Evolutionary conservation across 345 rosid species (phyloP).

Genomic region (Mercurialis annua): DNA sequence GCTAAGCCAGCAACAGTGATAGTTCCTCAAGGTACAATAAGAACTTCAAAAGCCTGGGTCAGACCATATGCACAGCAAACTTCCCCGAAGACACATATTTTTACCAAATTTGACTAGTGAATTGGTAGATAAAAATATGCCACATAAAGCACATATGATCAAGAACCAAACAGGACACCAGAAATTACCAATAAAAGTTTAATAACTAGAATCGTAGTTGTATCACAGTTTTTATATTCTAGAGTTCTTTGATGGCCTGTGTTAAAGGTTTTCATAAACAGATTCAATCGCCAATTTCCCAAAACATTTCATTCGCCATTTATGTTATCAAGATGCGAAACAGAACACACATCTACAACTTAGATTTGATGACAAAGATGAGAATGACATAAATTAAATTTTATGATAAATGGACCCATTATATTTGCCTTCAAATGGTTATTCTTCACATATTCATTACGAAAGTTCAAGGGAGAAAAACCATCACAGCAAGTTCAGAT

Average conservation of each 20-base stretch:
- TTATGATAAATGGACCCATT: background rate
- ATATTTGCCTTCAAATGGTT: slow-evolving; percentile 1
- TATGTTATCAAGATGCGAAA: background rate
- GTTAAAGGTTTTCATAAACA: background rate
- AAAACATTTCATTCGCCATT: background rate
- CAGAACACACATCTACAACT: background rate
- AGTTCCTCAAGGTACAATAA: background rate
- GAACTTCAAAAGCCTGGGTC: background rate
- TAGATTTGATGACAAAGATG: background rate
- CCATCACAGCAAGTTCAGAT: slow-evolving; percentile 11
- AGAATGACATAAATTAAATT: background rate
- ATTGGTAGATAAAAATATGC: background rate
- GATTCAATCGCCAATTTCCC: background rate
- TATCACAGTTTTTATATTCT: background rate
- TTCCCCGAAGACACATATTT: background rate
- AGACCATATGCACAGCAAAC: background rate
- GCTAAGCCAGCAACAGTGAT: background rate
- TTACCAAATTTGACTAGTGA: background rate
- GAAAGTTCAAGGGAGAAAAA: too few species aligned
- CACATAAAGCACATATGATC: background rate
- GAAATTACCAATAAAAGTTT: background rate
- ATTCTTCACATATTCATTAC: background rate
- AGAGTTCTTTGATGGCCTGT: background rate
- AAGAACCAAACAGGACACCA: background rate
- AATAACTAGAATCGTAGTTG: background rate